Percentiles rank a stretch among this genome's conserved stretches.
These are phyloP conservation scores for Asterophora parasitica DNA, from an alignment of 768 basidiomycete species.

Conservation along the genomic window DNA sequence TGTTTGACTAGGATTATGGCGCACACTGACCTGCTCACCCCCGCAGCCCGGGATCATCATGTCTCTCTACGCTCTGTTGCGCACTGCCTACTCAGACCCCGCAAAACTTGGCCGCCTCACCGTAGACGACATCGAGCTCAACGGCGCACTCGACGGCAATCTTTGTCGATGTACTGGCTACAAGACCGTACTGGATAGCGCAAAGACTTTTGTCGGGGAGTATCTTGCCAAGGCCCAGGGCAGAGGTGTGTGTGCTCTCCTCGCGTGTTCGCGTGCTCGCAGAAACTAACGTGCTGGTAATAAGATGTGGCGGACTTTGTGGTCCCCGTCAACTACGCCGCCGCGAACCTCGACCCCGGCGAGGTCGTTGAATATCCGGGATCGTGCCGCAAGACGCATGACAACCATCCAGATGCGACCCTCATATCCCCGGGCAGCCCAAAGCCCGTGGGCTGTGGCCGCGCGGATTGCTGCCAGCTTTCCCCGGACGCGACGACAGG, in stretches of 20 bases:
- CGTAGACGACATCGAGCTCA: conserved; percentile 14
- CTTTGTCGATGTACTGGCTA: conserved; percentile 17
- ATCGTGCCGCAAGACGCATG: conserved; percentile 2
- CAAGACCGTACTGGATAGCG: conserved; percentile 13
- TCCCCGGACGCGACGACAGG: background rate
- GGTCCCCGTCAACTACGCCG: conserved; percentile 12
- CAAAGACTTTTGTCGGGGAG: conserved; percentile 17
- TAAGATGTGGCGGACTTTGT: background rate
- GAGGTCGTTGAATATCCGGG: conserved; percentile 2
- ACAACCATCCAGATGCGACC: background rate
- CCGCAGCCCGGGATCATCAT: conserved; percentile 15
- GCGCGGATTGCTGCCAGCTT: conserved; percentile 16
- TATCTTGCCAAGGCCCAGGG: conserved; percentile 11
- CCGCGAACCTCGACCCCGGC: conserved; percentile 13
- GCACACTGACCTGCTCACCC: background rate
- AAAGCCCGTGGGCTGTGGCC: conserved; percentile 9
- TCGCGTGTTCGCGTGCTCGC: too few relatives aligned
- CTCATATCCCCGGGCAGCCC: background rate
- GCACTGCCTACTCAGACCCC: conserved; percentile 15
- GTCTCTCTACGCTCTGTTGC: conserved; percentile 15
- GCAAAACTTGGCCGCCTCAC: conserved; percentile 12
- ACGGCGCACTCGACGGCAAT: conserved; percentile 16
- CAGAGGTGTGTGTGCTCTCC: background rate
- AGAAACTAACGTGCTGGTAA: too few relatives aligned
- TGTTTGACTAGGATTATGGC: too few relatives aligned